Percentiles rank a stretch among this genome's conserved stretches.
phyloP scores from a whole-genome alignment of 768 basidiomycete species.

The Xerocomellus intermedius region DNA sequence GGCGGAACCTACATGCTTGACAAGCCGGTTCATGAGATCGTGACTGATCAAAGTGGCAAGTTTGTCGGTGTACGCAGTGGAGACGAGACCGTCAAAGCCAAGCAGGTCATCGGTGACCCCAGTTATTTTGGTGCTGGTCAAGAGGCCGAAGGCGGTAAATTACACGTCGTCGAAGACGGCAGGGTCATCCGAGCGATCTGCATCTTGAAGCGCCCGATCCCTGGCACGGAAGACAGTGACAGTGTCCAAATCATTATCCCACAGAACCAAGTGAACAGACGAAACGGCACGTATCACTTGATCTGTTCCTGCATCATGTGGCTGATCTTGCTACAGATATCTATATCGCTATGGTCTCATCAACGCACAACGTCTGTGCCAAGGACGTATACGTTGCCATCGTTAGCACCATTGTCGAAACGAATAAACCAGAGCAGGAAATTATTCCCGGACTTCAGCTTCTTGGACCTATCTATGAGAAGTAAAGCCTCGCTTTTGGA shows the following conservation, averaged over 20 bases:
- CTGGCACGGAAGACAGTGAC: conserved; percentile 93
- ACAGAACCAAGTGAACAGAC: conserved; percentile 92
- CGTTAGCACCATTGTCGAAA: conserved; percentile 98
- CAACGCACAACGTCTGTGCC: conserved; percentile 96
- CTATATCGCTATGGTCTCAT: conserved; percentile 96
- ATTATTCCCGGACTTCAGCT: conserved; percentile 90
- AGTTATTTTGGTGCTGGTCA: conserved; percentile 89
- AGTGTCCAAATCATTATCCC: conserved; percentile 98
- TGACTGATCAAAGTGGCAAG: conserved; percentile 80
- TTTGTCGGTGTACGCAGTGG: conserved; percentile 92
- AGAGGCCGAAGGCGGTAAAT: conserved; percentile 64
- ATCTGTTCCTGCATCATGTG: neutral
- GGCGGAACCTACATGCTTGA: conserved; percentile 99
- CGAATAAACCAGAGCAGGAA: conserved; percentile 86
- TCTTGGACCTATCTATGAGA: conserved; percentile 89
- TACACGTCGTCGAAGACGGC: conserved; percentile 87
- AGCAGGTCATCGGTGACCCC: conserved; percentile 97
- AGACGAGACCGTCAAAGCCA: conserved; percentile 91
- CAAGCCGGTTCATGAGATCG: conserved; percentile 88
- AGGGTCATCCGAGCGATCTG: conserved; percentile 97
- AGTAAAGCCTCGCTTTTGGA: conserved; percentile 49
- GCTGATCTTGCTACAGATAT: conserved; percentile 62
- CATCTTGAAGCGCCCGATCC: conserved; percentile 96
- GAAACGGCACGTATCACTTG: conserved; percentile 66
- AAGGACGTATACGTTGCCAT: conserved; percentile 96